A percentile compares a stretch with the other conserved stretches of the same genome.
Conservation (phyloP, 495 filamentous ascomycete species). For the Elasticomyces elasticus region DNA sequence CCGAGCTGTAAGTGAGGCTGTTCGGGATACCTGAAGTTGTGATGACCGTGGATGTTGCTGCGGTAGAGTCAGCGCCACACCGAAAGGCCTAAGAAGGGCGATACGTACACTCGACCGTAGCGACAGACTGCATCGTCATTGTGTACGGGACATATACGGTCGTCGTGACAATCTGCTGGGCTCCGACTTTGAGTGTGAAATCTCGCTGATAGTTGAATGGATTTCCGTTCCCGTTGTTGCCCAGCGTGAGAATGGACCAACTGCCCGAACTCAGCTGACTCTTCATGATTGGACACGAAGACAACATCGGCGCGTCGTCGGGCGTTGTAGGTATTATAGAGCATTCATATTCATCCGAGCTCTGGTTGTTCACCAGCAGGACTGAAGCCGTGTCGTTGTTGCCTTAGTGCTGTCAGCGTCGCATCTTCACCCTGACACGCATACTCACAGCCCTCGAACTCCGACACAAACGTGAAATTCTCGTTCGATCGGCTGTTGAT, state of each 20-base stretch:
- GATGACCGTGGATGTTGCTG: neutral
- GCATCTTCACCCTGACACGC: neutral
- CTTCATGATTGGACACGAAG: conserved; percentile 13
- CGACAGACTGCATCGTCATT: conserved; percentile 1
- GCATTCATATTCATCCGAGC: conserved; percentile 13
- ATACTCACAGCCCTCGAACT: conserved; percentile 15
- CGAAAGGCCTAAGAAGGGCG: neutral
- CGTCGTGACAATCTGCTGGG: conserved; percentile 8
- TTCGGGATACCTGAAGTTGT: neutral
- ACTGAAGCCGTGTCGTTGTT: conserved; percentile 6
- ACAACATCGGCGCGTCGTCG: conserved; percentile 2
- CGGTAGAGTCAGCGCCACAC: neutral
- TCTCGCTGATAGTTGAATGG: conserved; percentile 16
- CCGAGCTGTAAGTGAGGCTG: neutral
- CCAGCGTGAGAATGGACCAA: conserved; percentile 11
- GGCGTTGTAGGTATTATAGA: conserved; percentile 2
- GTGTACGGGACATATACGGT: conserved; percentile 8
- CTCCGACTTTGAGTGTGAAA: conserved; percentile 4
- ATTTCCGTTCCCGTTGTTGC: conserved; percentile 6
- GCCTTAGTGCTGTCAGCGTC: neutral
- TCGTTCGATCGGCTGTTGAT: conserved; percentile 11
- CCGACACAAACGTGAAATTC: conserved; percentile 11
- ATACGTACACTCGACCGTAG: conserved; percentile 1
- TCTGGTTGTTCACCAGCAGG: conserved; percentile 6
- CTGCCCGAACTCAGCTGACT: conserved; percentile 10